These are phyloP conservation scores for Chalciporus piperatus DNA, from an alignment of 768 basidiomycete species.

Conservation along the genomic window DNA sequence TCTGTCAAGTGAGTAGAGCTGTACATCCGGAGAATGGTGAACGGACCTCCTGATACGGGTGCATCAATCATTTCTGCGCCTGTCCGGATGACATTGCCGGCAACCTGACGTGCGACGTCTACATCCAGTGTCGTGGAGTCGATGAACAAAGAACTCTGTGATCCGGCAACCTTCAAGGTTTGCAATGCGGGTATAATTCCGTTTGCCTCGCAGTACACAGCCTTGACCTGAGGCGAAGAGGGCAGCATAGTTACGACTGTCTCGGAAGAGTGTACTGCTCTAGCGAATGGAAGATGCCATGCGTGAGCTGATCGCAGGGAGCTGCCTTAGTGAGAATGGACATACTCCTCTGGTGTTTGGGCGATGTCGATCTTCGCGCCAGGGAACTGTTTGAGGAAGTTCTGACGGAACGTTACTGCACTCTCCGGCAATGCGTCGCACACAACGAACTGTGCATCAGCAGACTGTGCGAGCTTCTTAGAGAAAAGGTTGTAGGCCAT, in stretches of 20 bases:
- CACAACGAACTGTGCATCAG: slow-evolving; percentile 65
- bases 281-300: slow-evolving; percentile 27
- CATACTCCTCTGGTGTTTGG: slow-evolving; percentile 71
- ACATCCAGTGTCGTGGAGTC: slow-evolving; percentile 93
- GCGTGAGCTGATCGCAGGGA: slow-evolving; percentile 7
- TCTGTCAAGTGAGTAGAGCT: slow-evolving; percentile 5
- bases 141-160: slow-evolving; percentile 61
- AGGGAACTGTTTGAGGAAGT: slow-evolving; percentile 58
- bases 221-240: slow-evolving; percentile 81
- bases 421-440: slow-evolving; percentile 71
- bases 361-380: slow-evolving; percentile 57
- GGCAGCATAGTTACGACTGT: slow-evolving; percentile 90
- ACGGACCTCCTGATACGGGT: slow-evolving; percentile 87
- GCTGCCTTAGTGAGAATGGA: slow-evolving; percentile 13
- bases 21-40: background rate
- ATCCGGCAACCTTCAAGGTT: slow-evolving; percentile 38
- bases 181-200: slow-evolving; percentile 66
- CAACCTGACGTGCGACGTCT: slow-evolving; percentile 63
- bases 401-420: slow-evolving; percentile 52
- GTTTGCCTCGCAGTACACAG: slow-evolving; percentile 62
- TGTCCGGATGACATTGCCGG: slow-evolving; percentile 45
- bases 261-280: slow-evolving; percentile 60
- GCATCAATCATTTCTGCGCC: slow-evolving; percentile 87
- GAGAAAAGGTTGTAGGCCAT: slow-evolving; percentile 86
- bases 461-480: slow-evolving; percentile 54